These are phyloP conservation scores for Paecilomyces fulvus DNA, from an alignment of 2,329 filamentous ascomycete genomes.

Conservation along the genomic window DNA sequence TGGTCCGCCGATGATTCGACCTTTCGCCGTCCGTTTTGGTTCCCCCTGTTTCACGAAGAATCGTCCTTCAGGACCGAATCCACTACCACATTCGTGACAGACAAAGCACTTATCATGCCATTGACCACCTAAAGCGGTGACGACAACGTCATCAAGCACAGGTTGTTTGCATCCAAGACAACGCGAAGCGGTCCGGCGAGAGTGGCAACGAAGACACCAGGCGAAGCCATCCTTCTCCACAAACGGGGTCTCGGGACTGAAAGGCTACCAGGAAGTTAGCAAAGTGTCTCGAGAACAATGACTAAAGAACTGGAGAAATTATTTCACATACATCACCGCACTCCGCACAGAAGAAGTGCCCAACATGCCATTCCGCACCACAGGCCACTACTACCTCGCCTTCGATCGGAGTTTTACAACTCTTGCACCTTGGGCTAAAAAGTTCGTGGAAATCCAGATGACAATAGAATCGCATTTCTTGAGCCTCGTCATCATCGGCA, in stretches of 20 bases:
- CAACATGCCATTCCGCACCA: conserved; percentile 91
- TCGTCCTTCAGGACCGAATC: conserved; percentile 51
- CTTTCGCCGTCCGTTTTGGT: conserved; percentile 36
- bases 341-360: conserved; percentile 98
- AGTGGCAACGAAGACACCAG: conserved; percentile 92
- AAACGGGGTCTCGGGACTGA: conserved; percentile 61
- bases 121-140: conserved; percentile 79
- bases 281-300: not conserved
- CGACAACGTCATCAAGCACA: conserved; percentile 82
- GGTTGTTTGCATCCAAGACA: conserved; percentile 77
- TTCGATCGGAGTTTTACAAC: conserved; percentile 92
- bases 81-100: conserved; percentile 58
- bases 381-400: conserved; percentile 91
- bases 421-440: conserved; percentile 87
- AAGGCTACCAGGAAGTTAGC: conserved; percentile 38
- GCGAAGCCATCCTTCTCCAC: conserved; percentile 97
- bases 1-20: conserved; percentile 38
- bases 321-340: conserved; percentile 63
- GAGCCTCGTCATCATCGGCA: conserved; percentile 53
- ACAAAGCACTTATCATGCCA: conserved; percentile 93
- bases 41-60: conserved; percentile 55
- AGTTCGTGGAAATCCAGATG: conserved; percentile 98
- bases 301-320: not conserved
- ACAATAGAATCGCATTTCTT: conserved; percentile 78
- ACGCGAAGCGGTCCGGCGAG: conserved; percentile 80